Percentiles rank a stretch among this genome's conserved stretches.
phyloP scores from a whole-genome alignment of 345 rosid species.

The Brassica napus region DNA sequence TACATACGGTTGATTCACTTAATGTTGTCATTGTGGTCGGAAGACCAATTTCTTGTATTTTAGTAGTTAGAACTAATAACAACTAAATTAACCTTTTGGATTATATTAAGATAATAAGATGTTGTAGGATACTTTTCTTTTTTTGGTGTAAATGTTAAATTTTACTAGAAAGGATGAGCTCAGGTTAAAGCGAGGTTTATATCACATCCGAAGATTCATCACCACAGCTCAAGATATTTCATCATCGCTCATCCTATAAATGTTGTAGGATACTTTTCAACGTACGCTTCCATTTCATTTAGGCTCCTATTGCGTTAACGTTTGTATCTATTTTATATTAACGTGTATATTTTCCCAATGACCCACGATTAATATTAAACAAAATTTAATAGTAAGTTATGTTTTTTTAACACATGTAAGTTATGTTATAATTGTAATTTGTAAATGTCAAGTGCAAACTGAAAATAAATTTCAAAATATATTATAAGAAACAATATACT shows the following conservation, averaged over 20 bases:
- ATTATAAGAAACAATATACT: too few species aligned
- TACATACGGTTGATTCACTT: background rate
- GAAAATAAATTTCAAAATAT: too few species aligned
- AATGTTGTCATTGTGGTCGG: background rate
- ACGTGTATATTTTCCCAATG: background rate
- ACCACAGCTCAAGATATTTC: constrained; percentile 33
- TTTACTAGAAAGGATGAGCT: background rate
- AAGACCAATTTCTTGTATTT: background rate
- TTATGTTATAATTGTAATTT: too few species aligned
- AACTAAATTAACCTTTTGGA: too few species aligned
- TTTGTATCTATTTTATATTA: background rate
- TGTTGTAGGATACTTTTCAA: background rate
- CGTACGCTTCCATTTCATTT: background rate
- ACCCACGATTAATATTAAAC: too few species aligned
- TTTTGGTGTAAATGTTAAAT: too few species aligned
- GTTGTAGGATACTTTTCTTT: too few species aligned
- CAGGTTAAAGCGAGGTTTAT: constrained; percentile 36
- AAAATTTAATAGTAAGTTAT: too few species aligned
- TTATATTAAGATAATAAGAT: too few species aligned
- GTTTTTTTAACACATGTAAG: too few species aligned
- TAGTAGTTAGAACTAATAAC: background rate
- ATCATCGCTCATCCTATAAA: constrained; percentile 15
- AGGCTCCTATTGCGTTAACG: background rate
- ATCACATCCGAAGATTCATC: constrained; percentile 39
- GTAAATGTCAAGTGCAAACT: too few species aligned